phyloP scores from a whole-genome alignment of 2,329 filamentous ascomycete species.

The Bipolaris cookei region DNA sequence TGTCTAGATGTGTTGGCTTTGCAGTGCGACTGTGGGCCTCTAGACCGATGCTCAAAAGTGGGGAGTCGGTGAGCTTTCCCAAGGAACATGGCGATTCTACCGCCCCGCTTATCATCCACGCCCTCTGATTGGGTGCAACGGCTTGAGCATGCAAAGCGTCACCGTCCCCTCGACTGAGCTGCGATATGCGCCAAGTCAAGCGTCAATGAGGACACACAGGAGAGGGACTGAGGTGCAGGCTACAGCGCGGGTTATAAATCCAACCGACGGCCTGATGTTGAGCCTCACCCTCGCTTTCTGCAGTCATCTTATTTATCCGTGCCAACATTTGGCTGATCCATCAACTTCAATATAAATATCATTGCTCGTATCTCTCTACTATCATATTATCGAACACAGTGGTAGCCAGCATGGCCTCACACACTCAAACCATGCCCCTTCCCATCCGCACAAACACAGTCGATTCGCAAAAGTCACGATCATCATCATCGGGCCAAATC shows the following conservation, averaged over 20 bases:
- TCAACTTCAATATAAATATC: neutral
- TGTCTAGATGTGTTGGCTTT: conserved; percentile 45
- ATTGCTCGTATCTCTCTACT: neutral
- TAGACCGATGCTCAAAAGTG: conserved; percentile 26
- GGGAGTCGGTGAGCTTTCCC: conserved; percentile 42
- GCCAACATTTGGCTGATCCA: neutral
- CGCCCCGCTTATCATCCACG: conserved; percentile 15
- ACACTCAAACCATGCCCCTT: conserved; percentile 36
- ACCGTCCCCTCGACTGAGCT: conserved; percentile 33
- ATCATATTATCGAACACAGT: neutral
- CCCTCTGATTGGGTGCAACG: conserved; percentile 26
- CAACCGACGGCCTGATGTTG: conserved; percentile 22
- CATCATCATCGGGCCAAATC: conserved; percentile 34
- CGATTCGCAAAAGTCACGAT: conserved; percentile 35
- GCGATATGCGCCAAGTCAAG: conserved; percentile 37
- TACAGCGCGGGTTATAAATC: conserved; percentile 24
- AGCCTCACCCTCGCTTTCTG: conserved; percentile 37
- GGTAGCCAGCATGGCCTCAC: conserved; percentile 31
- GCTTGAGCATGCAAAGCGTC: conserved; percentile 19
- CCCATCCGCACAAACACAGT: conserved; percentile 41
- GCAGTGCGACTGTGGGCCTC: conserved; percentile 33
- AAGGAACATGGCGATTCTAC: conserved; percentile 20
- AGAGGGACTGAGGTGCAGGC: conserved; percentile 13
- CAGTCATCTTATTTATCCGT: conserved; percentile 6
- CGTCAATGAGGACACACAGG: conserved; percentile 18